phyloP scores from a whole-genome alignment of 768 basidiomycete species.

The Mycena capillaripes region DNA sequence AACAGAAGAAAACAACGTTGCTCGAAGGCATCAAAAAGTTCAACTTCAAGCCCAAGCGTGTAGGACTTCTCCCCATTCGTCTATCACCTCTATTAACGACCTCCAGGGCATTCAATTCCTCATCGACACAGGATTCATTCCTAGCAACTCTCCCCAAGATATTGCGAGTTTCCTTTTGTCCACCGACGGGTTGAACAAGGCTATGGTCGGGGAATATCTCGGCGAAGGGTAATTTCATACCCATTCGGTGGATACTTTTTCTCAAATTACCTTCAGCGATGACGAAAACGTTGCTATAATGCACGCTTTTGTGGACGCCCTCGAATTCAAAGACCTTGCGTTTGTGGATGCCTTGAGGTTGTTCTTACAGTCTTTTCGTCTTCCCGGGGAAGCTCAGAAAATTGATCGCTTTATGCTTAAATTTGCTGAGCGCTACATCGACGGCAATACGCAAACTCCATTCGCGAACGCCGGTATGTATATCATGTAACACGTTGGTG shows the following conservation, averaged over 20 bases:
- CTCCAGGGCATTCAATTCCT: slow-evolving; percentile 90
- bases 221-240: slow-evolving; percentile 86
- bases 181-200: slow-evolving; percentile 94
- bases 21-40: slow-evolving; percentile 97
- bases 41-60: slow-evolving; percentile 98
- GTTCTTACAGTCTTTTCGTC: slow-evolving; percentile 95
- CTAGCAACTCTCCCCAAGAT: slow-evolving; percentile 76
- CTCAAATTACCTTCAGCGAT: slow-evolving; percentile 65
- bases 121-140: slow-evolving; percentile 89
- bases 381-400: slow-evolving; percentile 98
- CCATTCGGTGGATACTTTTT: not conserved
- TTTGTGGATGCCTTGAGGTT: slow-evolving; percentile 93
- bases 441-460: slow-evolving; percentile 83
- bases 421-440: slow-evolving; percentile 97
- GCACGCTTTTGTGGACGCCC: slow-evolving; percentile 96
- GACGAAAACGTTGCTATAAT: slow-evolving; percentile 92
- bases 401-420: slow-evolving; percentile 99
- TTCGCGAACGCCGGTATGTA: slow-evolving; percentile 94
- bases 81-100: slow-evolving; percentile 10
- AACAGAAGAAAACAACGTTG: slow-evolving; percentile 95
- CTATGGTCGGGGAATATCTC: slow-evolving; percentile 97
- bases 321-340: slow-evolving; percentile 85
- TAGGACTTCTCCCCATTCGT: slow-evolving; percentile 50
- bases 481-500: not conserved
- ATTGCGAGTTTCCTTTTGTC: slow-evolving; percentile 88